Evolutionary conservation across 345 rosid genomes (phyloP), one percentile per base, ranked within the genome.

Genomic region (Trapa incisa): DNA sequence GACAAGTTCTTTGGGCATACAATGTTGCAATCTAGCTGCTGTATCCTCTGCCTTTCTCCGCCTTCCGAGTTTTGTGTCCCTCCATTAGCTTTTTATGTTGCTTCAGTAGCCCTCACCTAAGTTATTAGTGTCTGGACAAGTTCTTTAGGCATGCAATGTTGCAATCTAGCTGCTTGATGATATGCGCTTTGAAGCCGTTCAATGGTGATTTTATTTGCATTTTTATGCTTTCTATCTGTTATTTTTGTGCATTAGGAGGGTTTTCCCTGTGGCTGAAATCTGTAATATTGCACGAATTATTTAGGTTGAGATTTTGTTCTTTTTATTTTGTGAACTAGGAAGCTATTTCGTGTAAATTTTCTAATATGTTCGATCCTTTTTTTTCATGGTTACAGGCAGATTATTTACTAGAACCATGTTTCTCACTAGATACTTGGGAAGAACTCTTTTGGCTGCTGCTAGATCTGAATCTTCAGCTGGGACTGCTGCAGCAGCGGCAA

Each of bases 361-460:
- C 56, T 58, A 11, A 58, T 35, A 33, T 58, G 2, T 0, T 58
- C 2, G 1, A 4, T 35, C 33, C 36, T 45, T 45, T 45, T 11
- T 45, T 45, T 45, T 13, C 48, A 45, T 35, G 38, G 10, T 65
- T 29, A 52, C 43, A 37, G 52, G 72, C 68, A 61, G 52, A 12
- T 64, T 6, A 39, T 17, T 36, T 6, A 29, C 15, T 33, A 29
- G 12, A 64, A 67, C 42, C 69, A 90, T 88, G 97, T 82, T 93
- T 76, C 7, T 87, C 65, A 80, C 86, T 66, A 79, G 96, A 79
- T 33, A 76, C 72, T 4, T 88, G 32, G 88, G 96, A 73, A 79
- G 94, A 70, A 76, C 88, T 45, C 80, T 88, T 70, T 74, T 80
- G 47, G 74, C 84, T 67, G 85, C 87, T 61, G 89, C 93, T 47